These are phyloP conservation scores for Solanum gracilifrons DNA, from an alignment of 257 asterid genomes.

Conservation along the genomic window DNA sequence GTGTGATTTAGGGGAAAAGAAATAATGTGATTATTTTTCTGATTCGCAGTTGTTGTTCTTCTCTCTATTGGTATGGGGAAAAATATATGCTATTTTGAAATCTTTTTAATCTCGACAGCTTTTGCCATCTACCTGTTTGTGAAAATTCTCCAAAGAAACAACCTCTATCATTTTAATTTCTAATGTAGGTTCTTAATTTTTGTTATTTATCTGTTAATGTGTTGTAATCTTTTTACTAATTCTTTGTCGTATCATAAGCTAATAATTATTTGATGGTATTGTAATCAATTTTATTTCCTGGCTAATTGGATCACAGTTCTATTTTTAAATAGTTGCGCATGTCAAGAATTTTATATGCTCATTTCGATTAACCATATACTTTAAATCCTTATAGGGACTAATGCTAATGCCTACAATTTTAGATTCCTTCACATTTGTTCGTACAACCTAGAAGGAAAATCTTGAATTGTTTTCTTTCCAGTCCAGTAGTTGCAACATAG, in stretches of 20 bases:
- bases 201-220: not conserved
- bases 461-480: too few species aligned
- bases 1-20: not conserved
- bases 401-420: too few species aligned
- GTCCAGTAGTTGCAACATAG: too few species aligned
- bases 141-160: not conserved
- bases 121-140: not conserved
- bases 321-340: too few species aligned
- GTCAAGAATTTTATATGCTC: not conserved
- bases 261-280: not conserved
- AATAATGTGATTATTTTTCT: not conserved
- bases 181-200: not conserved
- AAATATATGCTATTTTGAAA: too few species aligned
- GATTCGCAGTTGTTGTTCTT: not conserved
- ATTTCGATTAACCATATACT: too few species aligned
- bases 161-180: not conserved
- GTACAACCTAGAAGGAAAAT: too few species aligned
- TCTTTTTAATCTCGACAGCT: not conserved
- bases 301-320: too few species aligned
- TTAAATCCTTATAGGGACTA: too few species aligned
- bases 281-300: not conserved
- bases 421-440: too few species aligned
- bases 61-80: not conserved
- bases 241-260: not conserved
- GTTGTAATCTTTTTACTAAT: not conserved